These are phyloP conservation scores for Coniochaeta sp. DNA, from an alignment of 2,329 filamentous ascomycete genomes.

Conservation along the genomic window DNA sequence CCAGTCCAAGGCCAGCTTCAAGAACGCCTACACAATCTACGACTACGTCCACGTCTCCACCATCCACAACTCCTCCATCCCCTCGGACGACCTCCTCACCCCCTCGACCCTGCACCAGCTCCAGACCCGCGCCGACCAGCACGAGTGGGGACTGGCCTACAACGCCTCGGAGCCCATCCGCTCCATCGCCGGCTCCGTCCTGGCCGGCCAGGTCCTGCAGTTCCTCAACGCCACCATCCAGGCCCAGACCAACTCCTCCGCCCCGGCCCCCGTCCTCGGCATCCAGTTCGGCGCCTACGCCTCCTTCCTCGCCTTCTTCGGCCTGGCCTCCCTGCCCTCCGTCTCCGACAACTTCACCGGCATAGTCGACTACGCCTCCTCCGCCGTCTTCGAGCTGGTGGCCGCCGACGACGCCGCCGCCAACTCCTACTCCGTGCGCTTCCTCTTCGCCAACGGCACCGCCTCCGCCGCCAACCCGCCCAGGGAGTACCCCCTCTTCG, in stretches of 20 bases:
- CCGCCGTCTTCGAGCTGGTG: slow-evolving; percentile 67
- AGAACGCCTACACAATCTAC: slow-evolving; percentile 54
- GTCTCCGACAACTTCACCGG: slow-evolving; percentile 60
- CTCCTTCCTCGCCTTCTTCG: slow-evolving; percentile 57
- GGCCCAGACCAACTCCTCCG: slow-evolving; percentile 23
- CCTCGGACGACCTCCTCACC: slow-evolving; percentile 51
- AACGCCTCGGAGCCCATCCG: slow-evolving; percentile 63
- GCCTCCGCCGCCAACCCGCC: slow-evolving; percentile 42
- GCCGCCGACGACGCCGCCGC: slow-evolving; percentile 41
- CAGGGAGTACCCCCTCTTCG: slow-evolving; percentile 49
- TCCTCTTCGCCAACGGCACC: slow-evolving; percentile 54
- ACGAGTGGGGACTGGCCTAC: slow-evolving; percentile 80
- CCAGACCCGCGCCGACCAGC: slow-evolving; percentile 64
- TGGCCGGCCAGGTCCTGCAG: slow-evolving; percentile 47
- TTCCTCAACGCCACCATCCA: slow-evolving; percentile 44
- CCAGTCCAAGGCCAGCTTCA: slow-evolving; percentile 39
- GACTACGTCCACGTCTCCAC: slow-evolving; percentile 52
- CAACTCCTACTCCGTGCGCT: slow-evolving; percentile 45
- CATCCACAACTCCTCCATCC: slow-evolving; percentile 55
- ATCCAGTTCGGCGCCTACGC: slow-evolving; percentile 56
- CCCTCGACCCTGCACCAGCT: slow-evolving; percentile 52
- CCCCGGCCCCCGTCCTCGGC: slow-evolving; percentile 31
- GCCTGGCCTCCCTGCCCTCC: slow-evolving; percentile 42
- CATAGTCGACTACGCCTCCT: slow-evolving; percentile 75
- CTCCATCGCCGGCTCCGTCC: slow-evolving; percentile 48